These are phyloP conservation scores for Pleurozium schreberi DNA, from an alignment of 225 moss, liverwort and hornwort genomes.

Conservation along the genomic window DNA sequence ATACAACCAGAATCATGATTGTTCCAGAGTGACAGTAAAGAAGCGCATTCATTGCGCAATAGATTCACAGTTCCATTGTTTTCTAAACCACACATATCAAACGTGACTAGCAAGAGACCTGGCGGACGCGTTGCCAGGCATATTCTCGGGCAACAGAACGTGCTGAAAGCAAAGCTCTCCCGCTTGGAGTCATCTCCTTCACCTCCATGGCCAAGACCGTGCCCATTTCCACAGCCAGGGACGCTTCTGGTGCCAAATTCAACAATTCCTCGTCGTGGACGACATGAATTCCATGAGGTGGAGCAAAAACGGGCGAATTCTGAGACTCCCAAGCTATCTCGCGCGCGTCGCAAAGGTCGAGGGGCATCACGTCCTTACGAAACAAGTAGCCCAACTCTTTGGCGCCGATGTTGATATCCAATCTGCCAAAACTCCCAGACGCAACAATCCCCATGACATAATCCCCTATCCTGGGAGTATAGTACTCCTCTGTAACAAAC, in stretches of 20 bases:
- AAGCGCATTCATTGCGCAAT: not conserved
- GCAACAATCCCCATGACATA: slow-evolving; percentile 54
- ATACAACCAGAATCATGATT: not conserved
- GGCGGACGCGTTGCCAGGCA: slow-evolving; percentile 74
- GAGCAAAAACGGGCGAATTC: not conserved
- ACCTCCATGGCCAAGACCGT: slow-evolving; percentile 51
- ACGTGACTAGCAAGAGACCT: slow-evolving; percentile 22
- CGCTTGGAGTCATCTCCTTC: slow-evolving; percentile 42
- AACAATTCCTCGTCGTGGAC: slow-evolving; percentile 36
- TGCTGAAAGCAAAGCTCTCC: slow-evolving; percentile 61
- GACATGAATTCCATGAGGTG: slow-evolving; percentile 26
- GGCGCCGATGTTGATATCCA: slow-evolving; percentile 67
- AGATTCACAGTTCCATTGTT: not conserved
- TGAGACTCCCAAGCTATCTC: slow-evolving; percentile 38
- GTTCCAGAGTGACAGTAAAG: not conserved
- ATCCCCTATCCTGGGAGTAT: slow-evolving; percentile 58
- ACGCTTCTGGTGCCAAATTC: not conserved
- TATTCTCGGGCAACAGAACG: slow-evolving; percentile 47
- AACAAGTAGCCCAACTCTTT: slow-evolving; percentile 51
- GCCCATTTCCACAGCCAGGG: slow-evolving; percentile 38
- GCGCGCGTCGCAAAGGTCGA: slow-evolving; percentile 27
- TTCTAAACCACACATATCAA: not conserved
- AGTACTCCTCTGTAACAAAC: slow-evolving; percentile 17
- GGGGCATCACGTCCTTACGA: slow-evolving; percentile 62
- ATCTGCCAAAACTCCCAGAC: slow-evolving; percentile 38